Evolutionary conservation across 805 yeast genomes (phyloP).

Genomic region (Teunomyces panamensis): DNA sequence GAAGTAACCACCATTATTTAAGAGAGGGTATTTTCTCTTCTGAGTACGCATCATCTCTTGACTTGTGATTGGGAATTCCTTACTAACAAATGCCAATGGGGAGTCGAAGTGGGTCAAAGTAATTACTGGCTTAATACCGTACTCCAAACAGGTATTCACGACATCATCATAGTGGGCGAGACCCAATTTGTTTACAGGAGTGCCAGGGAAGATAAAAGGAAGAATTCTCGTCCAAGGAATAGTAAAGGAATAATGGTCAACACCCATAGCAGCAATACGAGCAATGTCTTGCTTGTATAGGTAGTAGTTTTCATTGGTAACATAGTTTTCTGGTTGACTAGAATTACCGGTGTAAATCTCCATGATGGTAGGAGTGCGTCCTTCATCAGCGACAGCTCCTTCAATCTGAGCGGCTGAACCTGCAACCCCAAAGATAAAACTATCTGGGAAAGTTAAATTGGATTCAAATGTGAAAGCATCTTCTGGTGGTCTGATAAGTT

Average conservation of each 20-base stretch:
- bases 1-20: slow-evolving; percentile 22
- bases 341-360: slow-evolving; percentile 17
- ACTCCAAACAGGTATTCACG: slow-evolving; percentile 17
- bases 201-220: slow-evolving; percentile 27
- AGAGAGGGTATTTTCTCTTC: slow-evolving; percentile 9
- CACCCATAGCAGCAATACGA: slow-evolving; percentile 30
- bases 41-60: background rate
- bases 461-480: slow-evolving; percentile 13
- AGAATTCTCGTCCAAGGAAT: slow-evolving; percentile 35
- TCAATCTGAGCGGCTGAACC: slow-evolving; percentile 35
- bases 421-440: slow-evolving; percentile 28
- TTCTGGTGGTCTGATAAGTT: slow-evolving; percentile 14
- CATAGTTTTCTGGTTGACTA: slow-evolving; percentile 16
- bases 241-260: slow-evolving; percentile 27
- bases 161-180: slow-evolving; percentile 23
- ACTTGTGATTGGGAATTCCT: background rate
- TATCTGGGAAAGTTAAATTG: slow-evolving; percentile 13
- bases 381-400: slow-evolving; percentile 33
- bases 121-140: slow-evolving; percentile 24
- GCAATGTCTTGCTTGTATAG: slow-evolving; percentile 31
- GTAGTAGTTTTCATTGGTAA: slow-evolving; percentile 29
- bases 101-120: slow-evolving; percentile 35
- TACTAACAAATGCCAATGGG: slow-evolving; percentile 16
- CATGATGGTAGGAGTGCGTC: slow-evolving; percentile 28
- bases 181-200: slow-evolving; percentile 23